These are phyloP conservation scores for Microcyclospora pomicola DNA, from an alignment of 2,329 filamentous ascomycete species.

Conservation along the genomic window DNA sequence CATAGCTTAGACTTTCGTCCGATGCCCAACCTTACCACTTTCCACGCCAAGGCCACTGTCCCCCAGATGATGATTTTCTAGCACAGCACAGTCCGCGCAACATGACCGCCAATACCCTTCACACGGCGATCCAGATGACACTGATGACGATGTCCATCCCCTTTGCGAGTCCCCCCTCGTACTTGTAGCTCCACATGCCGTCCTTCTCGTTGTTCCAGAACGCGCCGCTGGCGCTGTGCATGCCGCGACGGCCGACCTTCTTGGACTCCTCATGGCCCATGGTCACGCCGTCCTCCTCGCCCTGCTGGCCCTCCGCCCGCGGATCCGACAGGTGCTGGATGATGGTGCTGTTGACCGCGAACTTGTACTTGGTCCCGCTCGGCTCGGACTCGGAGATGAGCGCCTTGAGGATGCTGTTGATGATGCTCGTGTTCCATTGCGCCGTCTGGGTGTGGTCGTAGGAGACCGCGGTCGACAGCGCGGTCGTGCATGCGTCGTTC, in stretches of 20 bases:
- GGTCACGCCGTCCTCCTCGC: conserved; percentile 3
- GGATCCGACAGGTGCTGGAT: conserved; percentile 78
- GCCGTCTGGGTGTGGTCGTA: conserved; percentile 82
- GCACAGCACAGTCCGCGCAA: too few species aligned
- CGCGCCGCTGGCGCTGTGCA: conserved; percentile 74
- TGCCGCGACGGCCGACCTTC: conserved; percentile 66
- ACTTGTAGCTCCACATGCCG: conserved; percentile 83
- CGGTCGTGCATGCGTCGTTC: conserved; percentile 68
- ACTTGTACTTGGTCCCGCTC: conserved; percentile 57
- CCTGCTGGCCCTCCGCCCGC: conserved; percentile 39
- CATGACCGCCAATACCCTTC: not conserved
- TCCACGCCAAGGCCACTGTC: too few species aligned
- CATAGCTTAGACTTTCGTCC: too few species aligned
- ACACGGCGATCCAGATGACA: conserved; percentile 63
- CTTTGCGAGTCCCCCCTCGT: conserved; percentile 43
- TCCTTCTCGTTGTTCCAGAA: conserved; percentile 88
- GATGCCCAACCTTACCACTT: too few species aligned
- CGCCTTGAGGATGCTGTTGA: conserved; percentile 65
- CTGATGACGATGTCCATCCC: conserved; percentile 40
- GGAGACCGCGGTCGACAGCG: conserved; percentile 57
- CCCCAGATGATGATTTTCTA: too few species aligned
- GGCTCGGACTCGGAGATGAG: conserved; percentile 57
- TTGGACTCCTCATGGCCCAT: conserved; percentile 48
- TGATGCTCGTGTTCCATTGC: conserved; percentile 84
- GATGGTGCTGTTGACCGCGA: conserved; percentile 94